phyloP scores from a whole-genome alignment of 148 eudicot genomes.

The Arctostaphylos glauca region DNA sequence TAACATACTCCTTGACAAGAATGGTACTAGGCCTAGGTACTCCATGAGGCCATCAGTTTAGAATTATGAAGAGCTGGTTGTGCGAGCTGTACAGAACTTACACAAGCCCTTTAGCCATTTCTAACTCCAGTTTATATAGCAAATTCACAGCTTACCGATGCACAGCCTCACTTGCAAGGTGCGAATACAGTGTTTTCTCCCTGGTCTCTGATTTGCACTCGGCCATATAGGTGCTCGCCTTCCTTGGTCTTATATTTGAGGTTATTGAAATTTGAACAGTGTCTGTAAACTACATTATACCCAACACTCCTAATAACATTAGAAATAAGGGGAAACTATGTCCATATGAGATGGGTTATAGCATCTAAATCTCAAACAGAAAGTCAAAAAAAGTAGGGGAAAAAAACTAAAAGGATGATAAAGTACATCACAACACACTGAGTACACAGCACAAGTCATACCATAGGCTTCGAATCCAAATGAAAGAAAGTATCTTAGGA shows the following conservation, averaged over 20 bases:
- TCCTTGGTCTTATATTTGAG: background rate
- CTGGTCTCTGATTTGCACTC: slow-evolving; percentile 1
- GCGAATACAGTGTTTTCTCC: background rate
- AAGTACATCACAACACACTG: background rate
- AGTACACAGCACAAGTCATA: background rate
- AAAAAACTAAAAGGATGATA: background rate
- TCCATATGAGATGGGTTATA: background rate
- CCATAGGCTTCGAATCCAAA: background rate
- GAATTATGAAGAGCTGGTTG: background rate
- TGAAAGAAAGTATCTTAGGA: background rate
- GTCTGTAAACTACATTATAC: background rate
- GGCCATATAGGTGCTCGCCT: background rate
- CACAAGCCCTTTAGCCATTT: background rate
- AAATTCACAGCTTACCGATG: background rate
- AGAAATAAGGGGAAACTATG: background rate
- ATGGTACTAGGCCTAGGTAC: background rate
- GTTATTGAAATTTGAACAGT: background rate
- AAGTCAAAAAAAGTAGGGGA: background rate
- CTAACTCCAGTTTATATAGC: background rate
- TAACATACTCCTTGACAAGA: background rate
- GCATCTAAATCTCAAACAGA: background rate
- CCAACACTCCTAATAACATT: background rate
- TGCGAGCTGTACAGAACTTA: background rate
- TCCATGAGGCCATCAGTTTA: background rate
- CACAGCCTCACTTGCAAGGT: background rate